phyloP scores from a whole-genome alignment of 192 early-diverging fungal genomes.

The Coemansia sp. region DNA sequence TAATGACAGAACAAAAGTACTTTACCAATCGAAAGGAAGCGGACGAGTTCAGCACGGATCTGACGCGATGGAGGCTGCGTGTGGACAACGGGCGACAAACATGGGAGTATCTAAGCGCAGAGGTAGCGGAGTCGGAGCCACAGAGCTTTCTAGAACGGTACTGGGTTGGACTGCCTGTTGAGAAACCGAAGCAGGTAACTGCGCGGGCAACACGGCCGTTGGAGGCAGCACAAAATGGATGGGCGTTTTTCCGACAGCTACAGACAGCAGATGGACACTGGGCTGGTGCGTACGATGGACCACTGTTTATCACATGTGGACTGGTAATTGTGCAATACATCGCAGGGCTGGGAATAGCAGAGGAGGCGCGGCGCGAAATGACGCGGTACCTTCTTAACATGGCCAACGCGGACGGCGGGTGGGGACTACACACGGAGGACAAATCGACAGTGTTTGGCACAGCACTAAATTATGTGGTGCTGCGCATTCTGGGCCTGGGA shows the following conservation, averaged over 20 bases:
- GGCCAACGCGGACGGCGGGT: conserved; percentile 91
- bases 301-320: conserved; percentile 94
- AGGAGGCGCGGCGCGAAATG: conserved; percentile 71
- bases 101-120: conserved; percentile 75
- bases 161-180: conserved; percentile 77
- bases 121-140: conserved; percentile 54
- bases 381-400: conserved; percentile 82
- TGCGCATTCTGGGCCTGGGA: conserved; percentile 82
- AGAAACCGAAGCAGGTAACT: conserved; percentile 48
- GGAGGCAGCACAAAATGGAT: conserved; percentile 87
- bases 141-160: conserved; percentile 82
- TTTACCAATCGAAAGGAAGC: conserved; percentile 43
- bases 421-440: conserved; percentile 97
- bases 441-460: conserved; percentile 95
- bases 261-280: conserved; percentile 95
- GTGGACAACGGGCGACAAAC: conserved; percentile 86
- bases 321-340: conserved; percentile 87
- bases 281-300: conserved; percentile 95
- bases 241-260: conserved; percentile 79
- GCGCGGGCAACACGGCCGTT: conserved; percentile 64
- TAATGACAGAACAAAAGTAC: conserved; percentile 40
- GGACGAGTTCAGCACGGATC: conserved; percentile 62
- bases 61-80: conserved; percentile 80
- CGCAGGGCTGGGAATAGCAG: conserved; percentile 65
- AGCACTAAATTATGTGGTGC: conserved; percentile 86